Base-by-base conservation (phyloP, 2,329 filamentous ascomycete species). In the Cercospora sesami region DNA sequence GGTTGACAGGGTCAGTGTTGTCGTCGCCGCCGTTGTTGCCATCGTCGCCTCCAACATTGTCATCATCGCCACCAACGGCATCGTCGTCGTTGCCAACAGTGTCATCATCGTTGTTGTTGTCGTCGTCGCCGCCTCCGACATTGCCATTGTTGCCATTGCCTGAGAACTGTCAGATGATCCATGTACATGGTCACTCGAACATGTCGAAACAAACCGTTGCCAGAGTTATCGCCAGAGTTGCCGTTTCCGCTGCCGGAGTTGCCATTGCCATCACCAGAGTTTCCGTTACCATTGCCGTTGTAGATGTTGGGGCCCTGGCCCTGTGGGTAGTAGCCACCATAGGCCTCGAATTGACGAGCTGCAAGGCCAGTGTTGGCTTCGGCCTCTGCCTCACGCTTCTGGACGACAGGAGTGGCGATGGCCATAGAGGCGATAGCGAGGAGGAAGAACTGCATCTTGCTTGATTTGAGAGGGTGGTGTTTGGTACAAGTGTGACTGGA, bases 361-460 rank as follows among this genome's bases (percentile, higher is more conserved):
- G 26, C 36, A 7, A 61, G 36, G 42, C 9, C 42, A 28, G 39
- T 53, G 60, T 14, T 63, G 60, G 39, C 42, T 10, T 31, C 26
- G 6, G 26, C 14, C 26, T 57, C 23, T 12, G 53, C 53, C 14
- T 57, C 14, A 28, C 60, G 60, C 26, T 53, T 12, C 10, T 21
- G 42, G 28, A 26, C 16, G 5, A 61, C 31, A 12, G 60, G 60
- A 21, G 60, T 30, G 14, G 60, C 60, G n/a, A 63, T 53, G 36
- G 60, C 60, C 60, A 63, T 21, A 31, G 65, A 53, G 45, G 65
- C 65, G 8, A 67, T 21, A 21, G 65, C 65, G 51, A 67, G 59
- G 48, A 63, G 16, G 60, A 63, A n/a, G 65, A 67, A 67, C 65
- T 67, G 65, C 65, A 67, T 67, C 1, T 67, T 67, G 65, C 21